Base-by-base conservation (phyloP, 2,329 filamentous ascomycete species). In the Akanthomyces dipterigenus region DNA sequence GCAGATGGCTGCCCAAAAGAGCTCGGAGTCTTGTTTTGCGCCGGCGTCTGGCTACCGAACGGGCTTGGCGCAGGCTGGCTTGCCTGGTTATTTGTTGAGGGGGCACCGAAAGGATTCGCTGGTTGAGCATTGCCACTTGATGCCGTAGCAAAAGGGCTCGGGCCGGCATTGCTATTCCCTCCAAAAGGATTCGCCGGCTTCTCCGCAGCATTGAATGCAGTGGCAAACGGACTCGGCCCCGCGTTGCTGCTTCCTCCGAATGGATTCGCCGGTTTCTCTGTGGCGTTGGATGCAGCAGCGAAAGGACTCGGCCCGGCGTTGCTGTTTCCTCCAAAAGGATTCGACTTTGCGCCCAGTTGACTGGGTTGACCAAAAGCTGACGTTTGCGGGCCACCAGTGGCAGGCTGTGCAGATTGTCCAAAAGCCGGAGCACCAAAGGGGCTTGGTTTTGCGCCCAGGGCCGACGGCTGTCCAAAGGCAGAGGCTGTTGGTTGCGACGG, bases 401-500 rank as follows among this genome's bases (percentile, higher is more conserved):
- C 34, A 53, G 43, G 62, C 53, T 68, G 73, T 22, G 75, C 67
- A n/a, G 71, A 63, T 61, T 76, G 73, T 1, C 78, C 78, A 65
- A 81, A 80, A 0, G 75, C 66, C 1, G 72, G 69, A 48, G 69
- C 53, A 6, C 70, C 71, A 55, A 73, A 74, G 1, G 70, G 67
- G 61, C 67, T 75, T 1, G 65, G 63, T 45, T 66, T 68, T 5
- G 56, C 55, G 8, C 60, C 60, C 9, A 62, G 48, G 14, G 60
- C 36, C 6, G 54, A 58, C 26, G 53, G 65, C 45, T 81, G 76
- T 2, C 80, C 77, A 64, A 85, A 84, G 1, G 74, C 70, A 53
- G 71, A 75, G 1, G 67, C 61, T 2, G 65, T 61, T 9, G 50
- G 68, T 61, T 53, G 75, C 67, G 45, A 70, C 68, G 72, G 65